Evolutionary conservation across 257 asterid genomes (phyloP).

Genomic region (Eucommia ulmoides): DNA sequence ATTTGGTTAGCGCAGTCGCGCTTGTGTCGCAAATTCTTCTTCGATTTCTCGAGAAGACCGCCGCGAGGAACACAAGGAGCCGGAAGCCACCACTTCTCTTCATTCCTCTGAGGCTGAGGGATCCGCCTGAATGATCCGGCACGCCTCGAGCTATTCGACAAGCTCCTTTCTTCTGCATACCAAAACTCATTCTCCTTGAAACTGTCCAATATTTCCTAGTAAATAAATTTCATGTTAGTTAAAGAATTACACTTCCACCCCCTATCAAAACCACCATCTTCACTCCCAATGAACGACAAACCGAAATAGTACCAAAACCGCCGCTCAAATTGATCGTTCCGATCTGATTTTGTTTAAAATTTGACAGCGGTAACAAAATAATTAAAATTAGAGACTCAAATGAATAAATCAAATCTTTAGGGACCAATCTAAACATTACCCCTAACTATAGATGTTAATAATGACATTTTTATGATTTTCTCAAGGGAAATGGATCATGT

Average conservation of each 20-base stretch:
- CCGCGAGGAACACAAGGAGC: slow-evolving; percentile 52
- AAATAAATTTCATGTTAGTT: not conserved
- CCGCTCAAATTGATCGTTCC: no score
- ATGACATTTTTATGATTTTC: no score
- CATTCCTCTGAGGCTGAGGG: slow-evolving; percentile 42
- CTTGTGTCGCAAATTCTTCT: slow-evolving; percentile 47
- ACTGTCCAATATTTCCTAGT: slow-evolving; percentile 68
- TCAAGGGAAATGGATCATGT: not conserved
- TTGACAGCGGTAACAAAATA: not conserved
- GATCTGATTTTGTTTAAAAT: no score
- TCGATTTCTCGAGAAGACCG: slow-evolving; percentile 56
- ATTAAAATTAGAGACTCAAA: not conserved
- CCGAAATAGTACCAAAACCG: no score
- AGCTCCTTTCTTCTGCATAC: slow-evolving; percentile 87
- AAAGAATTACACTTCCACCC: not conserved
- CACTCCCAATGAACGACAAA: no score
- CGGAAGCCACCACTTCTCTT: slow-evolving; percentile 92
- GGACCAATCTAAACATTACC: not conserved
- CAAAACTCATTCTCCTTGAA: slow-evolving; percentile 70
- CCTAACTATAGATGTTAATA: not conserved
- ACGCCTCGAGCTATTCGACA: slow-evolving; percentile 39
- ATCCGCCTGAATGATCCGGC: slow-evolving; percentile 66
- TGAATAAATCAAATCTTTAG: not conserved
- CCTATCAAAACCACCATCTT: not conserved
- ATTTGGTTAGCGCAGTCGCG: slow-evolving; percentile 75